Evolutionary conservation across 768 basidiomycete species (phyloP), one percentile per base, ranked within the genome.

Genomic region (Tubosaeta sp.): DNA sequence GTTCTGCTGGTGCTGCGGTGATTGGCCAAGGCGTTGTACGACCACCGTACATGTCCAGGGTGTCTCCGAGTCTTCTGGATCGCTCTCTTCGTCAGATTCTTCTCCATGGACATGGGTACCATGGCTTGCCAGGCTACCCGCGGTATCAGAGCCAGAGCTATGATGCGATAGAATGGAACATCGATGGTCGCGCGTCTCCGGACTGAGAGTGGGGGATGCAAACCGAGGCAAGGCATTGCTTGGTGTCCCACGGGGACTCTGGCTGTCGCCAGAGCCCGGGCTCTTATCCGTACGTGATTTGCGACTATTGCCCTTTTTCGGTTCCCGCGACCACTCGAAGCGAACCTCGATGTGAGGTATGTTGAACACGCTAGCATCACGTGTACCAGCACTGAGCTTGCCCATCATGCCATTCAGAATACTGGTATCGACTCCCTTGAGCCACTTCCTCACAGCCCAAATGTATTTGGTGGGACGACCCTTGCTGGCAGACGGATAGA

Each of bases 21-120:
- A 8, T 42, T 60, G 50, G 10, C 59, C 68, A 31, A 75, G 64
- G 22, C 80, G 72, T 19, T 84, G 79, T 32, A 87, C 73, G 54
- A 84, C 81, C 57, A 93, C 75, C n/a, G 82, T 83, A 64, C 95
- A 97, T 43, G 86, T 84, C 94, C 94, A 98, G 0, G 95, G 93
- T 22, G 92, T 94, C 69, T 98, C 95, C 41, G 90, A 91, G 63
- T 97, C 95, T 65, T 98, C 95, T 0, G 94, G 90, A 58, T 98
- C 95, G 54, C 89, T 92, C 42, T 94, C 92, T 14, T 88, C 85
- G 0, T 77, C 91, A 2, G 80, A 78, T 44, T 84, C 83, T 13
- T 68, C 71, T 25, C 37, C 39, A 9, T 62, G 57, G n/a, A 27
- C 56, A 34, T 65, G 55, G 1, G 52, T 50, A 43, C 58, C 53